Evolutionary conservation across 805 yeast species (phyloP).

Genomic region (Teunomyces cretensis): DNA sequence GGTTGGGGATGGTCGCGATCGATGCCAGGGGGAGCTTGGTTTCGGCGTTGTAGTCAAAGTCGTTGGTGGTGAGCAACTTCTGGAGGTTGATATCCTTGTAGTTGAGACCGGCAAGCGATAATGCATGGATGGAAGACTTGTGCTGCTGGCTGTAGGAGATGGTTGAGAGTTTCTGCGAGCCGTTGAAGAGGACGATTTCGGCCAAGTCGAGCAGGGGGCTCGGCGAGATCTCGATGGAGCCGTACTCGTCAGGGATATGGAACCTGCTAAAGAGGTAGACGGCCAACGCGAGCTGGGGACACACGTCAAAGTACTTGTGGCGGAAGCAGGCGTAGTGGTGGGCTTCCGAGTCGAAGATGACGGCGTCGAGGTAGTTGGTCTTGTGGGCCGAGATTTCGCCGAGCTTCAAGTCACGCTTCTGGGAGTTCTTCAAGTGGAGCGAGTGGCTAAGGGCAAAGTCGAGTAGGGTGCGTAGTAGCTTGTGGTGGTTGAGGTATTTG

Average conservation of each 20-base stretch:
- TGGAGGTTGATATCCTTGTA: slow-evolving; percentile 19
- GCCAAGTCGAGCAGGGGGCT: slow-evolving; percentile 5
- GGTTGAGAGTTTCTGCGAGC: slow-evolving; percentile 21
- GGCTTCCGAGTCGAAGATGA: slow-evolving; percentile 5
- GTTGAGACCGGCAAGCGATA: slow-evolving; percentile 17
- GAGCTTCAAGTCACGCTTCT: slow-evolving; percentile 24
- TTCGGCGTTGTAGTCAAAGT: slow-evolving; percentile 7
- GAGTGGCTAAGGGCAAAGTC: slow-evolving; percentile 25
- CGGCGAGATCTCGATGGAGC: slow-evolving; percentile 14
- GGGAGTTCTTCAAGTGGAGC: slow-evolving; percentile 19
- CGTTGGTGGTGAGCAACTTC: slow-evolving; percentile 18
- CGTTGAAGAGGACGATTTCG: slow-evolving; percentile 23
- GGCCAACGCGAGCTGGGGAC: slow-evolving; percentile 28
- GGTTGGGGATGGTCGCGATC: slow-evolving; percentile 13
- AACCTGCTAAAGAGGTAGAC: slow-evolving; percentile 28
- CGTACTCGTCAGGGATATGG: slow-evolving; percentile 27
- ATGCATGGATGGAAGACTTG: slow-evolving; percentile 21
- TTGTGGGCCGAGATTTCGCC: slow-evolving; percentile 14
- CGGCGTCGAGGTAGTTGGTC: background rate
- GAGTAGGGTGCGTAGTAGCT: slow-evolving; percentile 21
- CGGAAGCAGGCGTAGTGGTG: slow-evolving; percentile 22
- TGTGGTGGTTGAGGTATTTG: slow-evolving; percentile 18
- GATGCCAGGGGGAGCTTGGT: slow-evolving; percentile 11
- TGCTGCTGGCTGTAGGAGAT: slow-evolving; percentile 28
- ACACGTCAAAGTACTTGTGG: slow-evolving; percentile 22